These are phyloP conservation scores for Tetraselmis chui DNA, from an alignment of 139 green algal species.

Conservation along the genomic window DNA sequence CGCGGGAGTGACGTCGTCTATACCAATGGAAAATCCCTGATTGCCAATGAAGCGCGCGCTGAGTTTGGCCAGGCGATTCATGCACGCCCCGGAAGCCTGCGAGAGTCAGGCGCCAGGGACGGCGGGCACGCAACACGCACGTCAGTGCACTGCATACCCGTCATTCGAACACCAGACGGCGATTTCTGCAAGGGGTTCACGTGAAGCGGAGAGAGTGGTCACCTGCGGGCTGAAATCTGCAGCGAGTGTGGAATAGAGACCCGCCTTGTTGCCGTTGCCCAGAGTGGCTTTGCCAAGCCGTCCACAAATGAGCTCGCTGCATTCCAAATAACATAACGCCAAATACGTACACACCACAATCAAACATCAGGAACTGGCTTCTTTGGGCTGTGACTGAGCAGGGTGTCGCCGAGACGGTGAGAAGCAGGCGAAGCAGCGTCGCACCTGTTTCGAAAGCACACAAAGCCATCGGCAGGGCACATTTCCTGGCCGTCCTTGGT, in stretches of 20 bases:
- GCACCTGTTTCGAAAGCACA: conserved; percentile 82
- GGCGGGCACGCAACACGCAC: too few species aligned
- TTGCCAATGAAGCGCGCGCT: conserved; percentile 85
- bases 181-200: too few species aligned
- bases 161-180: too few species aligned
- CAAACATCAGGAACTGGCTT: too few species aligned
- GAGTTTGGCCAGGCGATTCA: conserved; percentile 90
- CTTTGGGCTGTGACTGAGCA: too few species aligned
- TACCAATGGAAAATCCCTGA: conserved; percentile 90
- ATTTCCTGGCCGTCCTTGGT: conserved; percentile 68
- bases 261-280: conserved; percentile 78
- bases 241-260: conserved; percentile 68
- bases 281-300: conserved; percentile 90
- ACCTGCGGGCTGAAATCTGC: conserved; percentile 40
- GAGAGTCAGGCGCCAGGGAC: too few species aligned
- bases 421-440: too few species aligned
- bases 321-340: too few species aligned
- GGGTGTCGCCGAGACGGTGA: too few species aligned
- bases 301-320: conserved; percentile 73
- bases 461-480: conserved; percentile 82
- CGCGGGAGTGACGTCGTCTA: conserved; percentile 90
- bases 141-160: too few species aligned
- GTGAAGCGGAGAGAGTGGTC: too few species aligned
- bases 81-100: conserved; percentile 42
- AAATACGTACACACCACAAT: too few species aligned